A percentile compares a stretch with the other conserved stretches of the same genome.
phyloP scores from a whole-genome alignment of 2,329 filamentous ascomycete species.

The Penicillium sp. region DNA sequence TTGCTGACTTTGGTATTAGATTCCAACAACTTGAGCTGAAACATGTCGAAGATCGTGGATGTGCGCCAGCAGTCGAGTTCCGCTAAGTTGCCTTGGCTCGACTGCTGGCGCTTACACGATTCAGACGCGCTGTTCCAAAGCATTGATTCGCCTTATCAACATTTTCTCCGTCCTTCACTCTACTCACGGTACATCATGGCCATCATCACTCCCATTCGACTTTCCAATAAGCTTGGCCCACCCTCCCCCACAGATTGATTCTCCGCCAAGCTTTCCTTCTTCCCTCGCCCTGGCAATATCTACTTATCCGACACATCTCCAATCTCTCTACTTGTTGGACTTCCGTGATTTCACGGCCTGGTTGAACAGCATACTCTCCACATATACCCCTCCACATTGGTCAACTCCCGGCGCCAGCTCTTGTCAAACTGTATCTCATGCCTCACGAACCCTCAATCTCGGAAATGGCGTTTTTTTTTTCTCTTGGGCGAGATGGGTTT shows the following conservation, averaged over 20 bases:
- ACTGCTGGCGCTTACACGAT: conserved; percentile 24
- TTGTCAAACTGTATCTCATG: conserved; percentile 33
- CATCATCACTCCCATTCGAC: conserved; percentile 12
- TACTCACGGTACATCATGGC: not conserved
- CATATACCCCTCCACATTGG: conserved; percentile 19
- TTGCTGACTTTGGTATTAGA: conserved; percentile 54
- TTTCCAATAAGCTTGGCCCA: not conserved
- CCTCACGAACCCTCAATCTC: conserved; percentile 33
- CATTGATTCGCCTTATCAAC: conserved; percentile 6
- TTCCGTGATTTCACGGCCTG: conserved; percentile 1
- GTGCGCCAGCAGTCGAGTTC: conserved; percentile 87
- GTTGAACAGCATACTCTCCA: conserved; percentile 8
- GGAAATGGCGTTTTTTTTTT: conserved; percentile 31
- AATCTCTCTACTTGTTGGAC: not conserved
- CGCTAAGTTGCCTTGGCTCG: conserved; percentile 58
- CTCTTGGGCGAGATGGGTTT: conserved; percentile 21
- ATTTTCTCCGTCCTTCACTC: not conserved
- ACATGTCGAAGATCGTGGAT: conserved; percentile 83
- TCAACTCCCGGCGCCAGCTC: conserved; percentile 15
- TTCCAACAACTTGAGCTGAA: conserved; percentile 93
- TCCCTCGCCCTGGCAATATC: not conserved
- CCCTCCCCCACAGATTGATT: not conserved
- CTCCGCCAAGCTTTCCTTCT: not conserved
- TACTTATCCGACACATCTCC: not conserved
- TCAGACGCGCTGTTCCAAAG: conserved; percentile 5